Evolutionary conservation across 768 basidiomycete genomes (phyloP).

Genomic region (Psilocybe sp.): DNA sequence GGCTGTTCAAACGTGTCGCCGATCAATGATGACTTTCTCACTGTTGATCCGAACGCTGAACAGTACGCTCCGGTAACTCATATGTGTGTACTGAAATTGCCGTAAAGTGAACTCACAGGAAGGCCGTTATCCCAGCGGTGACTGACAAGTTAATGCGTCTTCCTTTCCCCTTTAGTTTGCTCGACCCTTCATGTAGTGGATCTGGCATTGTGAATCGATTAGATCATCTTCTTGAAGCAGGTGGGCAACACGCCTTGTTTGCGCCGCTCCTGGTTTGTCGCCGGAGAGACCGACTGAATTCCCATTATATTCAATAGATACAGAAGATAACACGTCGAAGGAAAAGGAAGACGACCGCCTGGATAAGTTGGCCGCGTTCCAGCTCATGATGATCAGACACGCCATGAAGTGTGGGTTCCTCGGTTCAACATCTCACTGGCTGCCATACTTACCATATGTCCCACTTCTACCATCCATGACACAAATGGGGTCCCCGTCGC

Average conservation of each 20-base stretch:
- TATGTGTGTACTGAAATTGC: constrained; percentile 56
- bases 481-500: constrained; percentile 12
- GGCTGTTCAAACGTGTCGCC: constrained; percentile 78
- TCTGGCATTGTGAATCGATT: constrained; percentile 90
- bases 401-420: constrained; percentile 83
- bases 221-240: constrained; percentile 77
- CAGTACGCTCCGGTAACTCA: constrained; percentile 73
- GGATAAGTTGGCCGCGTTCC: constrained; percentile 82
- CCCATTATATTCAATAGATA: constrained; percentile 35
- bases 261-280: not conserved
- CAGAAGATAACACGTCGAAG: constrained; percentile 54
- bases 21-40: constrained; percentile 80
- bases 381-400: constrained; percentile 87
- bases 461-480: constrained; percentile 9
- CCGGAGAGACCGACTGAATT: not conserved
- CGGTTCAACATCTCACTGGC: constrained; percentile 11
- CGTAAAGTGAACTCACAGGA: not conserved
- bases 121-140: not conserved
- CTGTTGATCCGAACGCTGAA: constrained; percentile 62
- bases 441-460: constrained; percentile 8
- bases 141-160: not conserved
- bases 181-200: constrained; percentile 96
- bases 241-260: constrained; percentile 34
- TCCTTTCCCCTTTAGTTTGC: constrained; percentile 47
- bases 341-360: constrained; percentile 65